A percentile compares a stretch with the other conserved stretches of the same genome.
Conservation (phyloP, 225 moss, liverwort and hornwort species). For the Pseudisothecium myosuroides region DNA sequence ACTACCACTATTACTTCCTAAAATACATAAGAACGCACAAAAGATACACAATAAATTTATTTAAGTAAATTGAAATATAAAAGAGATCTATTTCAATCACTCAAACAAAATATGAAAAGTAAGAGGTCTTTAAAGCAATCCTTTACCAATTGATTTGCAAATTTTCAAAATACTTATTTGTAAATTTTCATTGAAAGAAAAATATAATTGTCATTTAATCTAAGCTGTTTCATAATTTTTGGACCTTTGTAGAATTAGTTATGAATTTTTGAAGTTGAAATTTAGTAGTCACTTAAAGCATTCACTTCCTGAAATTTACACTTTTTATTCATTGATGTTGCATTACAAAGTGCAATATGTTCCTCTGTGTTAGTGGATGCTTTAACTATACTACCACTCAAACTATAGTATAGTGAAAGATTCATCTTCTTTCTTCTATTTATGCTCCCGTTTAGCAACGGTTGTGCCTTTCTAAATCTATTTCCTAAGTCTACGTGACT, state of each 20-base stretch:
- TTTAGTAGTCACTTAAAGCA: not conserved
- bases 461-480: not conserved
- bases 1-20: not conserved
- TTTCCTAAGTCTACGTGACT: not conserved
- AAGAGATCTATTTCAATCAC: not conserved
- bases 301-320: not conserved
- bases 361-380: too few species aligned
- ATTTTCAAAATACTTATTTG: fast-evolving
- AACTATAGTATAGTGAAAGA: not conserved
- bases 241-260: not conserved
- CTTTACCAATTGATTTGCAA: not conserved
- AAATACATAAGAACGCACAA: not conserved
- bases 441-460: not conserved
- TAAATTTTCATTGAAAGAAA: not conserved
- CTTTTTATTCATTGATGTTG: too few species aligned
- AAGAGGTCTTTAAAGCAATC: too few species aligned
- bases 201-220: not conserved
- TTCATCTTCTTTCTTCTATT: not conserved
- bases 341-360: too few species aligned
- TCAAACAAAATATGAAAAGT: not conserved
- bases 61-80: not conserved
- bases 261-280: not conserved
- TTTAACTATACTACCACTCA: not conserved
- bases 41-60: too few species aligned
- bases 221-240: not conserved